phyloP scores from a whole-genome alignment of 2,329 filamentous ascomycete genomes.

The Microsporum canis region DNA sequence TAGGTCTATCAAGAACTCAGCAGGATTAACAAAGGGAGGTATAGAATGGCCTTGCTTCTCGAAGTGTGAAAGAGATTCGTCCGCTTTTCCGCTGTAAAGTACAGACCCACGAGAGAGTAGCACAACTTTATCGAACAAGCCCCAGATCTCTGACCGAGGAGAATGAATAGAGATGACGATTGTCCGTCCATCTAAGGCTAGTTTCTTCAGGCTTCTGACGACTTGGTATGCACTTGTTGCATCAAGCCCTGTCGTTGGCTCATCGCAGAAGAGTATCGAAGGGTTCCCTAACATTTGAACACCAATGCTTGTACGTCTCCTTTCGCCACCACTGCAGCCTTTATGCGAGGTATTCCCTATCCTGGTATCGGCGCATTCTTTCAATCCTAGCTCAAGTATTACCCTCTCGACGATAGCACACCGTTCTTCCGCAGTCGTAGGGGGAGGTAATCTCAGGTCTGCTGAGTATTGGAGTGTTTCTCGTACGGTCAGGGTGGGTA shows the following conservation, averaged over 20 bases:
- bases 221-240: slow-evolving; percentile 67
- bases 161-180: slow-evolving; percentile 67
- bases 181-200: slow-evolving; percentile 58
- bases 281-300: slow-evolving; percentile 71
- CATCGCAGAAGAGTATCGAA: slow-evolving; percentile 65
- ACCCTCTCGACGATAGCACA: slow-evolving; percentile 60
- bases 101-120: slow-evolving; percentile 56
- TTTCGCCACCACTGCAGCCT: slow-evolving; percentile 69
- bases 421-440: slow-evolving; percentile 49
- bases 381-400: slow-evolving; percentile 62
- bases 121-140: slow-evolving; percentile 60
- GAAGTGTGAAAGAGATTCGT: slow-evolving; percentile 54
- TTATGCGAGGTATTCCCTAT: slow-evolving; percentile 61
- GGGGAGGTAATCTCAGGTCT: slow-evolving; percentile 55
- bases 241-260: slow-evolving; percentile 65
- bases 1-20: slow-evolving; percentile 63
- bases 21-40: slow-evolving; percentile 64
- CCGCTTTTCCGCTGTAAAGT: slow-evolving; percentile 53
- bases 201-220: slow-evolving; percentile 54
- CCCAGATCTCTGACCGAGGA: slow-evolving; percentile 69
- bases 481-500: slow-evolving; percentile 62
- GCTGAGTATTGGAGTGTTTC: slow-evolving; percentile 66
- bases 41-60: slow-evolving; percentile 47
- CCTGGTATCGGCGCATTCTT: slow-evolving; percentile 63
- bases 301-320: slow-evolving; percentile 63